A percentile compares a stretch with the other conserved stretches of the same genome.
phyloP scores from a whole-genome alignment of 805 yeast species.

The Sugiyamaella mastotermitis region DNA sequence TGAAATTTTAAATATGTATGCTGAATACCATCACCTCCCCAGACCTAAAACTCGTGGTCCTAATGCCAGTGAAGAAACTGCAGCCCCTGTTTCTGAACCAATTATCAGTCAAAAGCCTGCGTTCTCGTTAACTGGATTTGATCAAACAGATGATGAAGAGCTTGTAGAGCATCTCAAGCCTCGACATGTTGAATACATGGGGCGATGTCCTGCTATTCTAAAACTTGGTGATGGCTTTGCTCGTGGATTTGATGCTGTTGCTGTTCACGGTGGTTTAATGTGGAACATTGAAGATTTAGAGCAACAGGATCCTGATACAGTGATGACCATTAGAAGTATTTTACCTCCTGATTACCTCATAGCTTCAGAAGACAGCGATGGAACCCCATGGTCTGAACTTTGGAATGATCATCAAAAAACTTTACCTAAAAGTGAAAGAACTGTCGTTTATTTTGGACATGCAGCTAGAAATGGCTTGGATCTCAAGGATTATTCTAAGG shows the following conservation, averaged over 20 bases:
- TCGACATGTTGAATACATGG: constrained; percentile 54
- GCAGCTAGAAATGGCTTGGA: constrained; percentile 76
- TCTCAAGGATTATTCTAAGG: constrained; percentile 59
- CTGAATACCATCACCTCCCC: constrained; percentile 47
- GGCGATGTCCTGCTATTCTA: constrained; percentile 58
- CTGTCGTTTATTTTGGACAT: constrained; percentile 74
- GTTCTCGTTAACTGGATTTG: background rate
- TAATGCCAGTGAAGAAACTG: background rate
- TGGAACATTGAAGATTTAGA: constrained; percentile 51
- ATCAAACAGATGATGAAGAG: constrained; percentile 18
- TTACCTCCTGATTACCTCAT: constrained; percentile 57
- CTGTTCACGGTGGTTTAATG: constrained; percentile 78
- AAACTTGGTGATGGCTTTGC: constrained; percentile 51
- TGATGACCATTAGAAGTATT: constrained; percentile 63
- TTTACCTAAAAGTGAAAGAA: constrained; percentile 24
- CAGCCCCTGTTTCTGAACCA: background rate
- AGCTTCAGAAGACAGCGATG: constrained; percentile 44
- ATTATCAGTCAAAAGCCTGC: background rate
- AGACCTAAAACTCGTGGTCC: constrained; percentile 17
- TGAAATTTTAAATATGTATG: constrained; percentile 59
- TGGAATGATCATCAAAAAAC: constrained; percentile 43
- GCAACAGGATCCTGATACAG: constrained; percentile 56
- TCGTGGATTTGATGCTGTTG: constrained; percentile 38
- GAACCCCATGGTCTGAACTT: constrained; percentile 51
- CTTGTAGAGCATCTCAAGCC: constrained; percentile 53